Conservation (phyloP, 148 eudicot species). For the Camellia sinensis region DNA sequence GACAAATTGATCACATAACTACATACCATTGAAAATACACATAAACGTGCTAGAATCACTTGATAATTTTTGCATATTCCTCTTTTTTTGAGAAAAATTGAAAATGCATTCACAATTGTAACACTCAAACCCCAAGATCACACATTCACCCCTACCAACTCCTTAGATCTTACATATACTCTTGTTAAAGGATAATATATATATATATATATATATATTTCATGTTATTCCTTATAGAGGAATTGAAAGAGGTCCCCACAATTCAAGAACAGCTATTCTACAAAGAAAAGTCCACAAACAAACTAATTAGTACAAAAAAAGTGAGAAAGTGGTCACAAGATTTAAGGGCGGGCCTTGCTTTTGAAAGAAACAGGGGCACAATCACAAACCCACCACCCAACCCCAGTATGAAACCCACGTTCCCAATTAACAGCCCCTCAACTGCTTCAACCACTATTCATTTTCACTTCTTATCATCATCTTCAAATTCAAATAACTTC, state of each 20-base stretch:
- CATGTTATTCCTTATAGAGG: not conserved
- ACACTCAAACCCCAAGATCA: too few relatives aligned
- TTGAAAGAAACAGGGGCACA: slow-evolving; percentile 26
- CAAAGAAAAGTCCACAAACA: slow-evolving; percentile 17
- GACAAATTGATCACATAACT: too few relatives aligned
- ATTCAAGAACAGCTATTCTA: slow-evolving; percentile 21
- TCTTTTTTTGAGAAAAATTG: too few relatives aligned
- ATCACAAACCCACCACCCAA: not conserved
- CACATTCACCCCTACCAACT: too few relatives aligned
- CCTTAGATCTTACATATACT: too few relatives aligned
- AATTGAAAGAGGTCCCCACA: slow-evolving; percentile 22
- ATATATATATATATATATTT: too few relatives aligned
- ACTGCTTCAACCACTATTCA: slow-evolving; percentile 18
- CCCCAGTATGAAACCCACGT: slow-evolving; percentile 28
- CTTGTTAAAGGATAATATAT: too few relatives aligned
- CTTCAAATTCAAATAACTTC: not conserved
- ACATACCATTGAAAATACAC: too few relatives aligned
- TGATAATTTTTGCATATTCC: too few relatives aligned
- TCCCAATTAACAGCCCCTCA: slow-evolving; percentile 20
- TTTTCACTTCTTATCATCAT: not conserved
- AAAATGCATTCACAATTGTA: too few relatives aligned
- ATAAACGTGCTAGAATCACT: too few relatives aligned
- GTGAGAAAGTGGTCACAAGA: slow-evolving; percentile 65
- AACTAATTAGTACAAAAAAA: slow-evolving; percentile 33
- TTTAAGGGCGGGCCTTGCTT: slow-evolving; percentile 72